phyloP scores from a whole-genome alignment of 805 yeast species.

The Candida yuanshanica region DNA sequence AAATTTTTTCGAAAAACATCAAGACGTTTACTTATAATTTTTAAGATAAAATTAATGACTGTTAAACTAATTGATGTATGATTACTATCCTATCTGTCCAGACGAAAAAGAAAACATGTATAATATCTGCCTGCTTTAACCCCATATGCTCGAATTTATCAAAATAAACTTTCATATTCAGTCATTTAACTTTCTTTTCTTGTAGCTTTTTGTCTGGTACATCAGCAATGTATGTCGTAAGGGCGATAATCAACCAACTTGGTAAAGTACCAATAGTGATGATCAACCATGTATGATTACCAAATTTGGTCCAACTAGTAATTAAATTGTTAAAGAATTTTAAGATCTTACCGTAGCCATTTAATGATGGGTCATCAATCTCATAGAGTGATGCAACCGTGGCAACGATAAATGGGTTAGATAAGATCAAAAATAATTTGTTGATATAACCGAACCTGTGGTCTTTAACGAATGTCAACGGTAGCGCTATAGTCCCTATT shows the following conservation, averaged over 20 bases:
- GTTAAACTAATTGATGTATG: too few relatives aligned
- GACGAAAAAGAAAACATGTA: too few relatives aligned
- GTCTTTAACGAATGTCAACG: conserved; percentile 53
- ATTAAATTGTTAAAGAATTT: conserved; percentile 43
- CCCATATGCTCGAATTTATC: not conserved
- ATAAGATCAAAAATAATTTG: conserved; percentile 31
- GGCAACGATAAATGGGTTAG: conserved; percentile 47
- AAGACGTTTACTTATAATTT: too few relatives aligned
- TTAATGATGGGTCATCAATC: conserved; percentile 12
- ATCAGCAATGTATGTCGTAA: conserved; percentile 18
- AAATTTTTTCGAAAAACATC: conserved; percentile 42
- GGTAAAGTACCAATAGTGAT: conserved; percentile 77
- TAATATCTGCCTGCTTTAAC: too few relatives aligned
- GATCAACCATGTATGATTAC: conserved; percentile 84
- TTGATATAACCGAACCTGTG: conserved; percentile 18
- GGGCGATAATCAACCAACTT: conserved; percentile 52
- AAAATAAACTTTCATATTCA: not conserved
- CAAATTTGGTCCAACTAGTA: conserved; percentile 60
- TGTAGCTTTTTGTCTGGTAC: not conserved
- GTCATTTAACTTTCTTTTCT: conserved; percentile 8
- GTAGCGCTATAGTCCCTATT: conserved; percentile 67
- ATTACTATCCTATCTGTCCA: too few relatives aligned
- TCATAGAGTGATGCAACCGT: conserved; percentile 26
- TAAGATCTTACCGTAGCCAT: conserved; percentile 17
- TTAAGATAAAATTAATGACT: too few relatives aligned